Conservation (phyloP, 2,329 filamentous ascomycete species). For the Fusarium agapanthi region DNA sequence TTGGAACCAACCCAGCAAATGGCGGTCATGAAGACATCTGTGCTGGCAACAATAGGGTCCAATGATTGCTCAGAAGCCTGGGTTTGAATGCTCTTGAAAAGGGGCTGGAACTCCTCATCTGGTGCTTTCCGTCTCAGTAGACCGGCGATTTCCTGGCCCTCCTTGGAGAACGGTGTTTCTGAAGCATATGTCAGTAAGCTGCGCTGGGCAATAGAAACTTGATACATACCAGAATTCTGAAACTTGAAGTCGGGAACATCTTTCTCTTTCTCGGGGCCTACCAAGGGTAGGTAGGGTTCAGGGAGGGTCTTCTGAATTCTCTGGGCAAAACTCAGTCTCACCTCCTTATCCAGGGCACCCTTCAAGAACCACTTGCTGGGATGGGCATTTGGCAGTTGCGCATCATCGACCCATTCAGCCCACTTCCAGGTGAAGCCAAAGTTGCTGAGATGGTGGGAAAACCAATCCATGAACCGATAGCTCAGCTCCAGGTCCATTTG, state of each 20-base stretch:
- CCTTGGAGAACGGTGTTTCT: conserved; percentile 82
- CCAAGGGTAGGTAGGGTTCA: conserved; percentile 80
- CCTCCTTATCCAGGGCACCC: conserved; percentile 94
- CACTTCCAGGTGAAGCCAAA: conserved; percentile 99
- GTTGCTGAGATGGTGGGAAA: conserved; percentile 96
- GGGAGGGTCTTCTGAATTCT: conserved; percentile 94
- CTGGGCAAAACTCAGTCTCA: conserved; percentile 94
- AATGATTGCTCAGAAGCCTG: conserved; percentile 75
- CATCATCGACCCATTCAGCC: conserved; percentile 94
- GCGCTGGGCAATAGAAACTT: not conserved
- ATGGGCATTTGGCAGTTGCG: conserved; percentile 77
- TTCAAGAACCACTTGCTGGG: conserved; percentile 94
- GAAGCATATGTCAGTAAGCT: not conserved
- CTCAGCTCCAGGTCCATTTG: conserved; percentile 86
- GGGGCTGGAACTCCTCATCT: conserved; percentile 84
- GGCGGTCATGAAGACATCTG: conserved; percentile 91
- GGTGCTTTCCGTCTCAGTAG: conserved; percentile 85
- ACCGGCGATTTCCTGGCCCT: conserved; percentile 83
- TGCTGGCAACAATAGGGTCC: conserved; percentile 85
- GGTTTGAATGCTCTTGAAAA: conserved; percentile 84
- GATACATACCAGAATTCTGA: conserved; percentile 71
- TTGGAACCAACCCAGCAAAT: conserved; percentile 96
- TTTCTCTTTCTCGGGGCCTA: conserved; percentile 88
- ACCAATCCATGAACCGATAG: conserved; percentile 95
- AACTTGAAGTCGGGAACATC: conserved; percentile 98